Evolutionary conservation across 371 early-diverging fungal species (phyloP), one percentile per base, ranked within the genome.

Genomic region (Batrachochytrium dendrobatidis): DNA sequence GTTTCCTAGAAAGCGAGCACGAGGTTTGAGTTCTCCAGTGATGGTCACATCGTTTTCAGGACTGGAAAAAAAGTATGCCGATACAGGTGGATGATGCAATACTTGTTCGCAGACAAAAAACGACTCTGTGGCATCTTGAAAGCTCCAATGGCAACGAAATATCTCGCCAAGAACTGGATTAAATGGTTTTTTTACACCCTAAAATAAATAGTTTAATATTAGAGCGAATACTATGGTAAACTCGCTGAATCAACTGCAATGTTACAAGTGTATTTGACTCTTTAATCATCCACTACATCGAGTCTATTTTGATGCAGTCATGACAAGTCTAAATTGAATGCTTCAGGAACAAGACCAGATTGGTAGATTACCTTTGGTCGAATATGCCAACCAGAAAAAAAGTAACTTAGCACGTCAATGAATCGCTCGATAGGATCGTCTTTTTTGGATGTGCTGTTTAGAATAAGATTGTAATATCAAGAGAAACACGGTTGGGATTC

Each of bases 151-250:
- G 59, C 91, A 86, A 30, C 92, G 86, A 70, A 94, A 95, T 24
- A 88, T 82, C 72, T 97, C 98, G 17, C 95, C 96, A 28, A 97
- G 79, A 22, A 94, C 88, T 24, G 98, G 96, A 62, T 97, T 97
- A 71, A 92, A 97, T 3, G 98, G 98, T 67, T 97, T 97, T 72
- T 91, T 92, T 15, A 95, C 96, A 33, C 98, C 96, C 89, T 91
- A 18, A 20, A 20, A 18, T n/a, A 31, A 5, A 46, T 17, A 48
- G n/a, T n/a, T n/a, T n/a, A n/a, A n/a, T n/a, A n/a, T n/a, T n/a
- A n/a, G n/a, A n/a, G n/a, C n/a, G n/a, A n/a, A n/a, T n/a, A n/a
- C n/a, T n/a, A n/a, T n/a, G n/a, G n/a, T n/a, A n/a, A n/a, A n/a
- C n/a, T n/a, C n/a, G n/a, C n/a, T n/a, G n/a, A n/a, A n/a, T n/a